phyloP scores from a whole-genome alignment of 2,329 filamentous ascomycete species.

The Curvularia sp. region DNA sequence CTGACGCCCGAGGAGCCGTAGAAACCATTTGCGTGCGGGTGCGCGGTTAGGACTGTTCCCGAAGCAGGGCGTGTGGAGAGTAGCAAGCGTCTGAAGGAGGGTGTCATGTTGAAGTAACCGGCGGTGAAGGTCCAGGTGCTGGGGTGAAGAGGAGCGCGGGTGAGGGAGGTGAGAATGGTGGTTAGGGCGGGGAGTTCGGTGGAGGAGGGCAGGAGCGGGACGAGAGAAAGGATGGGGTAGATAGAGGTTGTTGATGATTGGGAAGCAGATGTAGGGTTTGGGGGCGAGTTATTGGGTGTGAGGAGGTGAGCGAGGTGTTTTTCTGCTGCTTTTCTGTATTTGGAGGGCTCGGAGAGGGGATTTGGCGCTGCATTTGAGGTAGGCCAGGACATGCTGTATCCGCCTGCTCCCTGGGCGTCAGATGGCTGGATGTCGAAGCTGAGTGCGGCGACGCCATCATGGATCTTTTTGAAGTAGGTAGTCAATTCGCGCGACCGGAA shows the following conservation, averaged over 20 bases:
- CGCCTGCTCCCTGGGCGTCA: slow-evolving; percentile 54
- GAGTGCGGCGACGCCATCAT: slow-evolving; percentile 76
- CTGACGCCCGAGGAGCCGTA: slow-evolving; percentile 87
- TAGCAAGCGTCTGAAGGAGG: slow-evolving; percentile 79
- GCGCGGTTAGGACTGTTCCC: slow-evolving; percentile 89
- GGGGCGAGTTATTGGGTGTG: slow-evolving; percentile 53
- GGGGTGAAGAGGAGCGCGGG: slow-evolving; percentile 66
- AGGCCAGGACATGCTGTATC: slow-evolving; percentile 74
- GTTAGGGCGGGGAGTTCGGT: slow-evolving; percentile 87
- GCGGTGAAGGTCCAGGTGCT: slow-evolving; percentile 96
- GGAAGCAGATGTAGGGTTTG: not conserved
- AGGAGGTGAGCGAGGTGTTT: slow-evolving; percentile 71
- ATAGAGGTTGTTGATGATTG: slow-evolving; percentile 63
- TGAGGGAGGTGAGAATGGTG: slow-evolving; percentile 74
- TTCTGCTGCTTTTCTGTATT: slow-evolving; percentile 74
- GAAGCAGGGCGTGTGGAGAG: slow-evolving; percentile 72
- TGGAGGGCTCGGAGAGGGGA: slow-evolving; percentile 72
- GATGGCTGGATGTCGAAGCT: slow-evolving; percentile 80
- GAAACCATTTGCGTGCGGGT: slow-evolving; percentile 93
- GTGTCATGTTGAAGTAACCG: slow-evolving; percentile 97
- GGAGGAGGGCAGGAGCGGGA: slow-evolving; percentile 83
- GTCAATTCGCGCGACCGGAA: slow-evolving; percentile 81
- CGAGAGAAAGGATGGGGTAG: slow-evolving; percentile 87
- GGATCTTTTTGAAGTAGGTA: slow-evolving; percentile 80
- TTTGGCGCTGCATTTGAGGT: slow-evolving; percentile 74